Evolutionary conservation across 1,284 basidiomycete species (phyloP).

Genomic region (Cronartium quercuum): DNA sequence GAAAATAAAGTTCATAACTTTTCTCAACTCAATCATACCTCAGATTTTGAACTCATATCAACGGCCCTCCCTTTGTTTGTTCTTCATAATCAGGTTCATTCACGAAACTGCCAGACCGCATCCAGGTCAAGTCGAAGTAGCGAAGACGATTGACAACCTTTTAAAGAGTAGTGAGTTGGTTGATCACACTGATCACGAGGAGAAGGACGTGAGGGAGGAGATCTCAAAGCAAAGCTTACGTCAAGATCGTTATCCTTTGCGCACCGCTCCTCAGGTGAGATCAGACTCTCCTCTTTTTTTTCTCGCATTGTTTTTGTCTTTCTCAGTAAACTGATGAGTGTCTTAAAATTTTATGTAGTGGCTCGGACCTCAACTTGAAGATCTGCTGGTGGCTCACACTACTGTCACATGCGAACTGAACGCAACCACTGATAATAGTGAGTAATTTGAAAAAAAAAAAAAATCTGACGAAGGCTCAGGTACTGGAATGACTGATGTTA

Average conservation of each 20-base stretch:
- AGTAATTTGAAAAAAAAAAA: constrained; percentile 50
- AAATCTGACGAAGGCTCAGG: too few relatives aligned
- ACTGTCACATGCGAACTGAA: constrained; percentile 72
- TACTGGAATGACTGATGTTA: background rate
- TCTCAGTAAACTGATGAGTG: background rate
- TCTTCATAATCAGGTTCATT: constrained; percentile 59
- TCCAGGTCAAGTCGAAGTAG: constrained; percentile 73
- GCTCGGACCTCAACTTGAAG: constrained; percentile 77
- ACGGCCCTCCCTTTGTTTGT: too few relatives aligned
- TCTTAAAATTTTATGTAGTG: constrained; percentile 54
- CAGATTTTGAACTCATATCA: too few relatives aligned
- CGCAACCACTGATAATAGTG: constrained; percentile 59
- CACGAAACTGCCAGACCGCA: constrained; percentile 71
- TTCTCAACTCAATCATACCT: constrained; percentile 94
- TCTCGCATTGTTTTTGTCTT: too few relatives aligned
- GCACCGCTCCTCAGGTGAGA: constrained; percentile 63
- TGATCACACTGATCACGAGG: constrained; percentile 57
- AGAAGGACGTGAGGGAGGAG: constrained; percentile 63
- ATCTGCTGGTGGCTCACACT: constrained; percentile 61
- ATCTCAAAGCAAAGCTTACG: constrained; percentile 57
- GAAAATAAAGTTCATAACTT: constrained; percentile 85
- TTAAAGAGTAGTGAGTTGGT: constrained; percentile 68
- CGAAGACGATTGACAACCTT: constrained; percentile 62
- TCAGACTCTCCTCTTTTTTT: too few relatives aligned
- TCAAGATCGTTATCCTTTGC: constrained; percentile 72